Percentiles rank a stretch among this genome's conserved stretches.
Conservation (phyloP, 1,284 basidiomycete species). For the Neotropicomus parvogracilis region DNA sequence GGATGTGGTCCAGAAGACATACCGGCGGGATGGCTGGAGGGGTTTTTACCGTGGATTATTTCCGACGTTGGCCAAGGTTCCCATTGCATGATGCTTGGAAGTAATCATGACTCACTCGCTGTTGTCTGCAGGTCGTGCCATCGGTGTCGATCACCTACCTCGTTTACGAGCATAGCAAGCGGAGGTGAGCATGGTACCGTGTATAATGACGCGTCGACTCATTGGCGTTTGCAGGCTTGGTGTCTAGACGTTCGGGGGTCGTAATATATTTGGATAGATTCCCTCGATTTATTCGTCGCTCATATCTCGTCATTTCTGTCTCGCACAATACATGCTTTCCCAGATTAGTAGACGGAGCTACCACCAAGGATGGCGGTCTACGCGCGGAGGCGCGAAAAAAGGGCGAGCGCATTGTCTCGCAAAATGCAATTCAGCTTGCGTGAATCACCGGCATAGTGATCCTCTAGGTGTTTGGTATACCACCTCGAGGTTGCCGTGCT, state of each 20-base stretch:
- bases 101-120: constrained; percentile 13
- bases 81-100: not conserved
- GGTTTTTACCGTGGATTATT: constrained; percentile 94
- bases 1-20: constrained; percentile 85
- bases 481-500: constrained; percentile 50
- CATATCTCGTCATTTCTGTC: constrained; percentile 31
- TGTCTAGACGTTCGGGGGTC: constrained; percentile 36
- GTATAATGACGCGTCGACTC: constrained; percentile 5
- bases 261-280: constrained; percentile 29
- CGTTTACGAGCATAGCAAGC: constrained; percentile 81
- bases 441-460: constrained; percentile 40
- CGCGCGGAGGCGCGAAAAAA: constrained; percentile 42
- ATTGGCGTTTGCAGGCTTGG: constrained; percentile 38
- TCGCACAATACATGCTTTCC: constrained; percentile 23
- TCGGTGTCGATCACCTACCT: constrained; percentile 94
- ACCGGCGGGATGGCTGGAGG: constrained; percentile 83
- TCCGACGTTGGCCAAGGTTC: constrained; percentile 86
- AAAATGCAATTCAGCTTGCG: constrained; percentile 40
- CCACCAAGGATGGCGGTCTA: not conserved
- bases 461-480: constrained; percentile 53
- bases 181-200: constrained; percentile 49
- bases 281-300: constrained; percentile 24
- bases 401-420: constrained; percentile 44
- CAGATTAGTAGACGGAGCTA: constrained; percentile 3
- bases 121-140: constrained; percentile 69